Base-by-base conservation (phyloP, 257 asterid species). In the Thymus mandschuricus region DNA sequence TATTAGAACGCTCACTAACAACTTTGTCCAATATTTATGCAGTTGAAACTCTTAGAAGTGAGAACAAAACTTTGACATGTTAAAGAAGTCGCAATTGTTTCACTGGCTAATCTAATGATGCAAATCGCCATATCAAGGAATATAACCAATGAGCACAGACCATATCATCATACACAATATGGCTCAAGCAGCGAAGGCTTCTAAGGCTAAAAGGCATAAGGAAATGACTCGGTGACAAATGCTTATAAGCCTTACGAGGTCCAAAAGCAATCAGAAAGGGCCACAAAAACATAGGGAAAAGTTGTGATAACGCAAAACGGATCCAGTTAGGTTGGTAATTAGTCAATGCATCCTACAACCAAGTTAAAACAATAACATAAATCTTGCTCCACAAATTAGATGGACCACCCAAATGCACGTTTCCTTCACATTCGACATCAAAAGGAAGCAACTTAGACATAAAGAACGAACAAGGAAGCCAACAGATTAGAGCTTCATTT, bases 61-160 rank as follows among this genome's bases (percentile, higher is more conserved):
- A 8, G 21, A 56, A 69, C 8, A 38, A 60, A 12, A 54, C 5
- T 35, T 15, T 58, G 31, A 60, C 49, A 52, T 52, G 10, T 67
- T 21, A 2, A 67, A 21, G 70, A 64, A 21, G 60, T 33, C 65
- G 49, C 72, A 73, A 50, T 31, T 21, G 60, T 65, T 35, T 59
- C 12, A 15, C 48, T 33, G 34, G 46, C n/a, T 21, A 15, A 43
- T 28, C 48, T 2, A 43, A 27, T 60, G 69, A 64, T 44, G 56
- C 45, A 28, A 43, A 21, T 41, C 56, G 15, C 28, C 10, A 63
- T 5, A 38, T 34, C 29, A 10, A 50, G 34, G 29, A 52, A 28
- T 45, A 34, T 21, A n/a, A 29, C 48, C 77, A 54, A 55, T 41
- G 38, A 63, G 8, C 38, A 10, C 12, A 31, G 15, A 58, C 34